phyloP scores from a whole-genome alignment of 805 yeast species.

The Wickerhamiella shivajii region DNA sequence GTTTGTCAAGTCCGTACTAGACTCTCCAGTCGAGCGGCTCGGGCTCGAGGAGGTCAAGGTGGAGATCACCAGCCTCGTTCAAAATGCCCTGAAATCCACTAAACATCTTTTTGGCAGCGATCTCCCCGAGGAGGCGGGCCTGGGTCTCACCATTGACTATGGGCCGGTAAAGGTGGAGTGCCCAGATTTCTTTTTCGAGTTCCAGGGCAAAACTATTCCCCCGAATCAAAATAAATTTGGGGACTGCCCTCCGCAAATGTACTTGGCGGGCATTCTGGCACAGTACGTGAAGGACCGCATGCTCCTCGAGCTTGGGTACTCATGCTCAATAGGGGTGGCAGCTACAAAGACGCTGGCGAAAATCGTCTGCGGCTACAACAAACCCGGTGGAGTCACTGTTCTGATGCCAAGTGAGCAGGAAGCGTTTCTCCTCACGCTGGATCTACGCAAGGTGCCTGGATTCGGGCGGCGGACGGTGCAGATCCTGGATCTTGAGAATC shows the following conservation, averaged over 20 bases:
- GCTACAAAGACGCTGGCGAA: conserved; percentile 20
- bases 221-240: conserved; percentile 9
- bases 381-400: conserved; percentile 21
- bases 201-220: conserved; percentile 18
- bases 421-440: conserved; percentile 14
- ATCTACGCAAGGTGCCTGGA: conserved; percentile 18
- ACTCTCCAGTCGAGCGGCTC: conserved; percentile 20
- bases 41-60: conserved; percentile 25
- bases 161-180: conserved; percentile 9
- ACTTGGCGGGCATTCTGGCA: conserved; percentile 21
- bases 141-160: neutral
- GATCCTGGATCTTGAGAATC: neutral
- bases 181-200: conserved; percentile 19
- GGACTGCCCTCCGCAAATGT: conserved; percentile 9
- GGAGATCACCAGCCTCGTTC: conserved; percentile 17
- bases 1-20: conserved; percentile 15
- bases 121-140: neutral
- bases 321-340: conserved; percentile 24
- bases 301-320: conserved; percentile 17
- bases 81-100: conserved; percentile 3
- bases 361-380: conserved; percentile 20
- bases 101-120: neutral
- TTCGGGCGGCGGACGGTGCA: conserved; percentile 14
- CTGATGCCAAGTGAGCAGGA: conserved; percentile 17
- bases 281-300: conserved; percentile 18